A percentile compares a stretch with the other conserved stretches of the same genome.
Evolutionary conservation across 345 rosid species (phyloP).

Genomic region (Hypericum androsaemum): DNA sequence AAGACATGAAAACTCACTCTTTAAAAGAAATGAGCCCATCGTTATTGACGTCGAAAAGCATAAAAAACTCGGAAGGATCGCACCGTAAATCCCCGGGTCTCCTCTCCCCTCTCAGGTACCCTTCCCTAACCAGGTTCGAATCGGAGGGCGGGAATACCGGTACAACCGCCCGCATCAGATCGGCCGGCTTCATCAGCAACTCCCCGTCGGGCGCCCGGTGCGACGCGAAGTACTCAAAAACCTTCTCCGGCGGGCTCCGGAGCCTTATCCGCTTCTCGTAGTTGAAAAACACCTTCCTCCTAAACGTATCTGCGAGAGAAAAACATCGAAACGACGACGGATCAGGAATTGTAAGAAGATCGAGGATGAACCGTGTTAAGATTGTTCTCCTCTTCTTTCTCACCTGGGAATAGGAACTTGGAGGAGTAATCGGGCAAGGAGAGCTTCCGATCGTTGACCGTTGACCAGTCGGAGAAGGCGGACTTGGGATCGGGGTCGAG

Average conservation of each 20-base stretch:
- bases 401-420: conserved; percentile 56
- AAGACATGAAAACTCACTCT: conserved; percentile 49
- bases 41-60: conserved; percentile 72
- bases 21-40: conserved; percentile 86
- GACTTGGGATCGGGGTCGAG: conserved; percentile 21
- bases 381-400: neutral
- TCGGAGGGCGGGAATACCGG: conserved; percentile 97
- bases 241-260: conserved; percentile 93
- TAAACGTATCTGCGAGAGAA: conserved; percentile 43
- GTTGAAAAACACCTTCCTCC: conserved; percentile 84
- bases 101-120: conserved; percentile 84
- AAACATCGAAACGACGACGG: neutral
- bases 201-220: conserved; percentile 46
- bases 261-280: conserved; percentile 93
- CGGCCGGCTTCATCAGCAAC: conserved; percentile 67
- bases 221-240: conserved; percentile 87
- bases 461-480: conserved; percentile 32
- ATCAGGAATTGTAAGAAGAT: neutral
- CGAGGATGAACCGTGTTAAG: neutral
- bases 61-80: conserved; percentile 67
- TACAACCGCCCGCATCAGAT: conserved; percentile 85
- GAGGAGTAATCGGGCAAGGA: conserved; percentile 57
- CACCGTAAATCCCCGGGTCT: conserved; percentile 74
- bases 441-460: conserved; percentile 31
- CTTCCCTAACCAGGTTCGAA: conserved; percentile 74